Percentiles rank a stretch among this genome's conserved stretches.
These are phyloP conservation scores for Saccharomycodes ludwigii DNA, from an alignment of 805 yeast genomes.

Conservation along the genomic window DNA sequence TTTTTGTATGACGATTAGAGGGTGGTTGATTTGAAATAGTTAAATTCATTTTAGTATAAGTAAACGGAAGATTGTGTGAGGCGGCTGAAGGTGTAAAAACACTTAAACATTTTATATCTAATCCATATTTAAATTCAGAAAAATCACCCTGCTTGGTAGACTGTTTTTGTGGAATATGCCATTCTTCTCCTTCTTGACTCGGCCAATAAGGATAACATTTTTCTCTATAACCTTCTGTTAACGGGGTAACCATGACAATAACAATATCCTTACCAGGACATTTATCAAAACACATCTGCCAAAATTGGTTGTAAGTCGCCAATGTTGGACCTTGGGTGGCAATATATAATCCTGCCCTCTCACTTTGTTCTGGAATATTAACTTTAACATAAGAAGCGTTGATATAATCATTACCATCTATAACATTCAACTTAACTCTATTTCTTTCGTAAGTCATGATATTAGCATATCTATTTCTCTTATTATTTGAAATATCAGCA, in stretches of 20 bases:
- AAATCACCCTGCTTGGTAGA: conserved; percentile 11
- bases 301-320: conserved; percentile 68
- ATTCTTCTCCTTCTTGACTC: conserved; percentile 7
- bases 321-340: conserved; percentile 75
- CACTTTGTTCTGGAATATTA: conserved; percentile 14
- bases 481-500: conserved; percentile 18
- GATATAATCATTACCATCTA: conserved; percentile 45
- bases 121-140: conserved; percentile 12
- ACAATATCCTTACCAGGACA: conserved; percentile 42
- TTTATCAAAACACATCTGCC: conserved; percentile 70
- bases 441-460: conserved; percentile 56
- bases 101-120: conserved; percentile 14
- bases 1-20: conserved; percentile 29
- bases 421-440: conserved; percentile 32
- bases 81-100: conserved; percentile 16
- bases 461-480: conserved; percentile 48
- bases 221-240: conserved; percentile 52
- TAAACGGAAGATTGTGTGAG: no score
- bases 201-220: conserved; percentile 84
- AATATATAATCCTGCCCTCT: conserved; percentile 32
- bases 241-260: conserved; percentile 65
- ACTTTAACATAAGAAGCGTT: conserved; percentile 63
- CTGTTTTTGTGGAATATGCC: background rate
- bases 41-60: no score
- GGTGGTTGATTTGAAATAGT: no score